These are phyloP conservation scores for Flaveria floridana DNA, from an alignment of 140 eudicot species.

Conservation along the genomic window DNA sequence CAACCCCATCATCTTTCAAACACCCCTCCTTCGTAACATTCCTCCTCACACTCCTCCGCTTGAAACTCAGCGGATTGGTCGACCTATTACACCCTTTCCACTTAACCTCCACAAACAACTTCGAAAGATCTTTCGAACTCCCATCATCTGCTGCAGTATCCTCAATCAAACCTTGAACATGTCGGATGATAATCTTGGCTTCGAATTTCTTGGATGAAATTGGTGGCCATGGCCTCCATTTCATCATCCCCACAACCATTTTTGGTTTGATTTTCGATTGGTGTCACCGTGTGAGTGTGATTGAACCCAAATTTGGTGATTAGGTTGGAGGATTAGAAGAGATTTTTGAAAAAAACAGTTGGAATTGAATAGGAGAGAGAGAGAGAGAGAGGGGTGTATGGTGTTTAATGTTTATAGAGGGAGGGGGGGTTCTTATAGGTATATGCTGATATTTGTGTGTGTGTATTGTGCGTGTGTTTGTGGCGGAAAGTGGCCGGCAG, in stretches of 20 bases:
- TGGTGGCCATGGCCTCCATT: slow-evolving; percentile 91
- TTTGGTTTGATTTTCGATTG: neutral
- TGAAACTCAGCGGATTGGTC: slow-evolving; percentile 48
- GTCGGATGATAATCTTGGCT: slow-evolving; percentile 42
- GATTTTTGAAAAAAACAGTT: slow-evolving; percentile 23
- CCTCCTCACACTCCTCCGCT: slow-evolving; percentile 52
- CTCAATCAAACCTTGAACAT: slow-evolving; percentile 34
- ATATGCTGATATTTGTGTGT: slow-evolving; percentile 10
- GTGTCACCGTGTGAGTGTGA: neutral
- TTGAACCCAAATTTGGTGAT: slow-evolving; percentile 8
- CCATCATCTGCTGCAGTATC: slow-evolving; percentile 12
- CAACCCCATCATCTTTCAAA: slow-evolving; percentile 43
- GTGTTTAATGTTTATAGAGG: slow-evolving; percentile 26
- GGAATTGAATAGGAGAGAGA: slow-evolving; percentile 31
- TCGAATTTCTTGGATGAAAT: slow-evolving; percentile 52
- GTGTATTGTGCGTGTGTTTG: neutral
- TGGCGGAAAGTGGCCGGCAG: slow-evolving; percentile 38
- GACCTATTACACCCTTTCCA: slow-evolving; percentile 64
- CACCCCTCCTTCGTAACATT: slow-evolving; percentile 58
- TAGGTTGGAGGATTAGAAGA: slow-evolving; percentile 5
- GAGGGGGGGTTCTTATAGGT: slow-evolving; percentile 21
- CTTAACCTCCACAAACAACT: slow-evolving; percentile 50
- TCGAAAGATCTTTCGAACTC: slow-evolving; percentile 17
- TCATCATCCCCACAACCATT: slow-evolving; percentile 81
- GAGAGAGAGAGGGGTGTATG: slow-evolving; percentile 20